A percentile compares a stretch with the other conserved stretches of the same genome.
Evolutionary conservation across 208 protist genomes (phyloP).

Genomic region (Trypanosoma cruzi): DNA sequence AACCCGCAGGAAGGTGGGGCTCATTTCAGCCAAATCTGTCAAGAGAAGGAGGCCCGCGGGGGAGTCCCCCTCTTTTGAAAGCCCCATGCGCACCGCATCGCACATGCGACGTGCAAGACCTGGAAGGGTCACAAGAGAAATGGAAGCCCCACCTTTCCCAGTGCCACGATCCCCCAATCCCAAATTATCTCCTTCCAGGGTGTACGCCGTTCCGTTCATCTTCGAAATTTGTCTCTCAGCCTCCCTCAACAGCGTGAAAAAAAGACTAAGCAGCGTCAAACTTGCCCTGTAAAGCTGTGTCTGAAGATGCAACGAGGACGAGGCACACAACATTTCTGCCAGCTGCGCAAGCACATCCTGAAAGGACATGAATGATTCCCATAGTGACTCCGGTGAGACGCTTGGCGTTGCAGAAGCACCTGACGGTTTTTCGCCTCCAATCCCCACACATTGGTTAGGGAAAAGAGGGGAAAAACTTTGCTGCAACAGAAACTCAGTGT

Average conservation of each 20-base stretch:
- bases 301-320: constrained; percentile 16
- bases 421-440: neutral
- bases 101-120: constrained; percentile 16
- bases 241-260: constrained; percentile 22
- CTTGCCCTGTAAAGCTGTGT: constrained; percentile 18
- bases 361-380: constrained; percentile 16
- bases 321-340: constrained; percentile 10
- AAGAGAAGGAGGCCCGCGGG: constrained; percentile 26
- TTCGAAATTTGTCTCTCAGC: neutral
- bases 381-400: neutral
- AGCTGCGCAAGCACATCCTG: constrained; percentile 8
- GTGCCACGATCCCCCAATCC: neutral
- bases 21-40: constrained; percentile 28
- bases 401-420: neutral
- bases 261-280: constrained; percentile 18
- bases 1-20: constrained; percentile 16
- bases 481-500: constrained; percentile 19
- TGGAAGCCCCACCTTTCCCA: neutral
- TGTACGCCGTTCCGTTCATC: neutral
- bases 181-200: neutral
- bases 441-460: neutral
- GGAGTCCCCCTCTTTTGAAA: constrained; percentile 3
- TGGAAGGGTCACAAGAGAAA: neutral
- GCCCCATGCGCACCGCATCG: neutral
- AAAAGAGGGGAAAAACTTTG: constrained; percentile 20